Evolutionary conservation across 2,329 filamentous ascomycete species (phyloP).

Genomic region (Stagonosporopsis chrysanthemi): DNA sequence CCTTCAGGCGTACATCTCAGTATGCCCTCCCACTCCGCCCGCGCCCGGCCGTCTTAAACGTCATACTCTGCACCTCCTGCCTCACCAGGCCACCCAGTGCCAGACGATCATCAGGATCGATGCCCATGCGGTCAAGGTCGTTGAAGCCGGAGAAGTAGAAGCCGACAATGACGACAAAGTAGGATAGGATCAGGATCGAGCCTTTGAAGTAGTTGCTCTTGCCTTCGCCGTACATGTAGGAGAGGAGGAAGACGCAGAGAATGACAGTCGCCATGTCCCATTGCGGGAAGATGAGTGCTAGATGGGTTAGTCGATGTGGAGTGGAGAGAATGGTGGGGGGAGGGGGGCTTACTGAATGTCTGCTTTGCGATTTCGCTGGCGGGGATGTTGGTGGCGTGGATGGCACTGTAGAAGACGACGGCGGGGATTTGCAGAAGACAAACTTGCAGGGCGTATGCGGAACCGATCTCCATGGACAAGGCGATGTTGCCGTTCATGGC

Average conservation of each 20-base stretch:
- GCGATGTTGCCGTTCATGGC: conserved; percentile 99
- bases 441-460: conserved; percentile 94
- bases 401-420: conserved; percentile 86
- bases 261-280: conserved; percentile 99
- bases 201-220: conserved; percentile 99
- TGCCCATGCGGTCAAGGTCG: conserved; percentile 55
- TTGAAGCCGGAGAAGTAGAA: conserved; percentile 84
- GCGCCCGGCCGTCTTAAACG: conserved; percentile 43
- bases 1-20: conserved; percentile 1
- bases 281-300: conserved; percentile 89
- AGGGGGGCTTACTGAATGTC: conserved; percentile 66
- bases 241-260: conserved; percentile 92
- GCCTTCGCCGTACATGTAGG: conserved; percentile 96
- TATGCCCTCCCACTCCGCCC: conserved; percentile 38
- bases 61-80: conserved; percentile 43
- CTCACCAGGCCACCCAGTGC: conserved; percentile 43
- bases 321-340: background rate
- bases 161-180: conserved; percentile 88
- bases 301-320: conserved; percentile 19
- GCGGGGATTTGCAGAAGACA: conserved; percentile 94
- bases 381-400: conserved; percentile 69
- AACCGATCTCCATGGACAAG: conserved; percentile 98
- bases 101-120: conserved; percentile 46
- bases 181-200: conserved; percentile 90
- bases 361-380: conserved; percentile 63